Percentiles rank a stretch among this genome's conserved stretches.
Conservation (phyloP, 176 grass and related monocot species). For the Oryza longistaminata region DNA sequence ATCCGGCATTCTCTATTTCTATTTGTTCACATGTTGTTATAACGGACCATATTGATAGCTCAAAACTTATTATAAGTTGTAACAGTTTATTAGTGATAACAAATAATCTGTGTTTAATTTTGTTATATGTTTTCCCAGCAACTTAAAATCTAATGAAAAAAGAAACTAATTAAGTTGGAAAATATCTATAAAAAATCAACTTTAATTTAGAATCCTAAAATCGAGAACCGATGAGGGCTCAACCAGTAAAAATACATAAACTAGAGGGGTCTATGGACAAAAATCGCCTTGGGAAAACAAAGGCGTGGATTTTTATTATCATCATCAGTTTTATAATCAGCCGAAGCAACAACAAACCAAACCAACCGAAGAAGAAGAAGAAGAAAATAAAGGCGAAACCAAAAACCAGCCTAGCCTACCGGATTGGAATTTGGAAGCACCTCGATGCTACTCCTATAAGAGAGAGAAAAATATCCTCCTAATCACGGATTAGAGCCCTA, state of each 20-base stretch:
- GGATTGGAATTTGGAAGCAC: constrained; percentile 47
- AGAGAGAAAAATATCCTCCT: neutral
- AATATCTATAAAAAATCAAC: too few relatives aligned
- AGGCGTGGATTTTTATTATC: neutral
- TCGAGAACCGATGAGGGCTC: too few relatives aligned
- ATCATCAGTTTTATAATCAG: neutral
- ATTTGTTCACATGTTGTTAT: too few relatives aligned
- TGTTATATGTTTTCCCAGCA: too few relatives aligned
- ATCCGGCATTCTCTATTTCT: too few relatives aligned
- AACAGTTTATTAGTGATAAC: too few relatives aligned
- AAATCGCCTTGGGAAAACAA: neutral
- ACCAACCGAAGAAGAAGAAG: neutral
- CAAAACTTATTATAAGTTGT: too few relatives aligned
- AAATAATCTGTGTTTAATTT: too few relatives aligned
- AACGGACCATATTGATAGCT: too few relatives aligned
- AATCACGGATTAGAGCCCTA: constrained; percentile 2
- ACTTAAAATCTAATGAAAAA: too few relatives aligned
- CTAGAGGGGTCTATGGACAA: neutral
- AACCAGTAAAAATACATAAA: neutral
- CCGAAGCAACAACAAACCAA: neutral
- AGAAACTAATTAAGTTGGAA: too few relatives aligned
- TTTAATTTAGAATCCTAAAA: too few relatives aligned
- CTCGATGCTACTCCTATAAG: constrained; percentile 36
- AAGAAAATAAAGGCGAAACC: constrained; percentile 31
- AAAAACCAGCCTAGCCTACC: constrained; percentile 19